Percentiles rank a stretch among this genome's conserved stretches.
Conservation (phyloP, 805 yeast species). For the Candida dajiaensis region DNA sequence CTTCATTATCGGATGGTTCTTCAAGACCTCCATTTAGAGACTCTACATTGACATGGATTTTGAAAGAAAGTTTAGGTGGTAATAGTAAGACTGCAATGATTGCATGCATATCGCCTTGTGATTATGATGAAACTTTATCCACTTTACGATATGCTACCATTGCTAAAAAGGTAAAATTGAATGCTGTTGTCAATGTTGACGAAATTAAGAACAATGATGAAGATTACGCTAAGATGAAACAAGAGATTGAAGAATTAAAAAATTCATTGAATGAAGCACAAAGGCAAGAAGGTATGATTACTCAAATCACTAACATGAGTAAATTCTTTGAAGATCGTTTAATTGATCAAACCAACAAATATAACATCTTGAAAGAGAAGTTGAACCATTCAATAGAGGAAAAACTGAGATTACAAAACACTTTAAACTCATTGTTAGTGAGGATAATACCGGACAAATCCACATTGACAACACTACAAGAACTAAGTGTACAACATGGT, state of each 20-base stretch:
- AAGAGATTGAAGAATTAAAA: constrained; percentile 15
- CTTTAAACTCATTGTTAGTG: constrained; percentile 4
- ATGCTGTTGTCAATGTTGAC: constrained; percentile 43
- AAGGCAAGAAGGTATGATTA: constrained; percentile 17
- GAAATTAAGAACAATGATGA: constrained; percentile 8
- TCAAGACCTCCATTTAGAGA: constrained; percentile 43
- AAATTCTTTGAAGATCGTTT: constrained; percentile 23
- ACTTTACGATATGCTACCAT: constrained; percentile 75
- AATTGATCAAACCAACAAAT: constrained; percentile 23
- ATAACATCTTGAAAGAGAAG: constrained; percentile 14
- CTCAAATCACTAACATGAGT: constrained; percentile 18
- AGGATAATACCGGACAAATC: constrained; percentile 5
- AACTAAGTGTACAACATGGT: not conserved
- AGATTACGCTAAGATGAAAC: constrained; percentile 12
- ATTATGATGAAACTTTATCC: constrained; percentile 70
- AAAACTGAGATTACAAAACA: constrained; percentile 1
- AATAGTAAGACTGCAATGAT: constrained; percentile 83
- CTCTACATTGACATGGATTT: constrained; percentile 66
- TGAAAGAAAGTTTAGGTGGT: constrained; percentile 75
- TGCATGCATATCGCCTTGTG: constrained; percentile 80
- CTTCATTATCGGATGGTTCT: constrained; percentile 37
- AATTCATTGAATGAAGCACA: constrained; percentile 14
- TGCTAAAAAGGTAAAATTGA: constrained; percentile 62
- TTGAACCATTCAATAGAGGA: constrained; percentile 2
- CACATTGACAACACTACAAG: not conserved